A percentile compares a stretch with the other conserved stretches of the same genome.
phyloP scores from a whole-genome alignment of 1,139 yeast species.

The Hanseniaspora sp. region DNA sequence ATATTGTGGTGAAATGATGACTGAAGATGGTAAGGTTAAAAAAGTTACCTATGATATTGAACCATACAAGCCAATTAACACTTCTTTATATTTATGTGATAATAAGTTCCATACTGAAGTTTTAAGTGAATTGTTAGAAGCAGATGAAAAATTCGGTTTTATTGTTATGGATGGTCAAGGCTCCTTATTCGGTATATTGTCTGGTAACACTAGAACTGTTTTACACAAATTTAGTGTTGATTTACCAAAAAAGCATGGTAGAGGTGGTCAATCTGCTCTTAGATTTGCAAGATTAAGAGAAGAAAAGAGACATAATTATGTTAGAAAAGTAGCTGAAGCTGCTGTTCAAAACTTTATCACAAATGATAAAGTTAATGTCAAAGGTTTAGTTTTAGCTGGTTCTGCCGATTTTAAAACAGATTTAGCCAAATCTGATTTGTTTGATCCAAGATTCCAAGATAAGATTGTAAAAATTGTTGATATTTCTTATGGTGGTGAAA shows the following conservation, averaged over 20 bases:
- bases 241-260: slow-evolving; percentile 97
- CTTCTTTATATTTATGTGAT: slow-evolving; percentile 90
- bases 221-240: slow-evolving; percentile 94
- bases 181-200: slow-evolving; percentile 85
- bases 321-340: slow-evolving; percentile 93
- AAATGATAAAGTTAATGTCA: slow-evolving; percentile 81
- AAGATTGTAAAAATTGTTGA: slow-evolving; percentile 88
- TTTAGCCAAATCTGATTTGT: slow-evolving; percentile 81
- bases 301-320: slow-evolving; percentile 96
- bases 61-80: slow-evolving; percentile 96
- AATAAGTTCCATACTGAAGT: slow-evolving; percentile 98
- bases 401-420: slow-evolving; percentile 97
- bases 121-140: slow-evolving; percentile 79
- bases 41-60: slow-evolving; percentile 90
- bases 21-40: slow-evolving; percentile 95
- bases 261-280: slow-evolving; percentile 99
- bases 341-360: slow-evolving; percentile 95
- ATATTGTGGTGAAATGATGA: slow-evolving; percentile 95
- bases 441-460: slow-evolving; percentile 76
- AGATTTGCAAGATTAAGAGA: slow-evolving; percentile 99
- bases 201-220: slow-evolving; percentile 94
- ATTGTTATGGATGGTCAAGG: slow-evolving; percentile 99
- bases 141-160: slow-evolving; percentile 92
- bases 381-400: slow-evolving; percentile 93
- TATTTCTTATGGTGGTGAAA: slow-evolving; percentile 97